Base-by-base conservation (phyloP, 306 rosid genomes). In the Medicago lupulina region DNA sequence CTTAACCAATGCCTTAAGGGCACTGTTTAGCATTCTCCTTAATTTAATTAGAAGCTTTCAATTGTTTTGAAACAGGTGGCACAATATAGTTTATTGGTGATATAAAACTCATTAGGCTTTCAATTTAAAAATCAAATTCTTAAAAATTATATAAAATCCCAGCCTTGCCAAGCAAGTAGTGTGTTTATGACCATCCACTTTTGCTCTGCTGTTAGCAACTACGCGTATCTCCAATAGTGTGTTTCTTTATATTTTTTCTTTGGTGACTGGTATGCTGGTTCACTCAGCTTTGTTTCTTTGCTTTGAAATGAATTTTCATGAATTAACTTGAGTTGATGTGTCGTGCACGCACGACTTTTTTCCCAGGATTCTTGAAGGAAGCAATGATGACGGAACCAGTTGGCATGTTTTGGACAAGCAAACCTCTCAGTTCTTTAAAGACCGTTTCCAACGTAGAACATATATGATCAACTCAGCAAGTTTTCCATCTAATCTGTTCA, bases 291-390 rank as follows among this genome's bases (percentile, higher is more conserved):
- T 4, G 9, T 63, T 70, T 67, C 70, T 67, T 54, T 75, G 66
- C 23, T 63, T 38, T 31, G 40, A 14, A 23, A 43, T 6, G 34
- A 59, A 12, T 31, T 23, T 16, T 62, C 38, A 6, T 15, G 44
- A 12, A 8, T 71, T 69, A 63, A 25, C 72, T 69, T 63, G 38
- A 14, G 43, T 62, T 74, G 71, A 63, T 31, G 39, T 55, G 49
- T 39, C 36, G 23, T 47, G 18, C 71, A 59, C 78, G 13, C 18
- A 75, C 75, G 70, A 39, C 58, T 19, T 41, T 61, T 66, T 77
- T 58, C 68, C 53, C 78, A 95, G 98, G 98, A 74, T 95, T 75
- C 88, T 92, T 47, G 97, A 95, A 86, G 93, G 96, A 41, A 95
- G 97, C 81, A 76, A 81, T 65, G 93, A 95, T 79, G 87, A 85